Percentiles rank a stretch among this genome's conserved stretches.
Conservation (phyloP, 176 grass and related monocot species). For the Lolium perenne region DNA sequence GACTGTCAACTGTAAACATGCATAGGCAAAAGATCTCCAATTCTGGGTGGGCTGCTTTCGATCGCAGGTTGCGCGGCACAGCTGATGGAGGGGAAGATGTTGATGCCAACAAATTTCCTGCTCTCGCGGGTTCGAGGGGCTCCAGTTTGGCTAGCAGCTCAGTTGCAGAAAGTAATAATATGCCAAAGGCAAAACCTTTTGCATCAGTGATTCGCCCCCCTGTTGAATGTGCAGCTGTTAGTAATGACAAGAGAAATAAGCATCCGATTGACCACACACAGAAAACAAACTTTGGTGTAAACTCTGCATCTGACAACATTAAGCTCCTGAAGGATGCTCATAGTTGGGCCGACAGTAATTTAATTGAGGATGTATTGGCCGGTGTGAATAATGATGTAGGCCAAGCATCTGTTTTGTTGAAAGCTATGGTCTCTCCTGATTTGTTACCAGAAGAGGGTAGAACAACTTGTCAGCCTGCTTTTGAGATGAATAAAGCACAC, state of each 20-base stretch:
- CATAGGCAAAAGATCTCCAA: constrained; percentile 47
- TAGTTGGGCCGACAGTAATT: constrained; percentile 71
- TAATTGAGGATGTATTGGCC: constrained; percentile 79
- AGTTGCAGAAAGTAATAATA: constrained; percentile 40
- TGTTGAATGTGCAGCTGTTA: constrained; percentile 36
- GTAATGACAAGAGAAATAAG: background rate
- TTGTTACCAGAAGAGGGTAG: constrained; percentile 33
- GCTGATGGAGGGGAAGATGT: constrained; percentile 24
- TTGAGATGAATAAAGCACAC: constrained; percentile 48
- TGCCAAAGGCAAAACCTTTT: constrained; percentile 58
- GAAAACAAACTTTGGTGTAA: constrained; percentile 29
- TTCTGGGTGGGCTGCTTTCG: constrained; percentile 89
- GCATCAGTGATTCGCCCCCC: constrained; percentile 56
- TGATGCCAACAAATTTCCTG: constrained; percentile 63
- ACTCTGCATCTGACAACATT: constrained; percentile 34
- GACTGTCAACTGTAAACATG: constrained; percentile 51
- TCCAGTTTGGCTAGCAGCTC: constrained; percentile 39
- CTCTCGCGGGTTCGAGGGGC: constrained; percentile 45
- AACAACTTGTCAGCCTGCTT: constrained; percentile 32
- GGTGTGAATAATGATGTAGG: constrained; percentile 75
- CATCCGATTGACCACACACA: background rate
- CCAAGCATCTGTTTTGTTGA: constrained; percentile 67
- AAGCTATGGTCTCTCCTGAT: constrained; percentile 66
- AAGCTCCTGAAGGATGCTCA: constrained; percentile 69
- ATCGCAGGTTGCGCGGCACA: constrained; percentile 59